These are phyloP conservation scores for Ceratocystiopsis brevicomis DNA, from an alignment of 2,329 filamentous ascomycete genomes.

Conservation along the genomic window DNA sequence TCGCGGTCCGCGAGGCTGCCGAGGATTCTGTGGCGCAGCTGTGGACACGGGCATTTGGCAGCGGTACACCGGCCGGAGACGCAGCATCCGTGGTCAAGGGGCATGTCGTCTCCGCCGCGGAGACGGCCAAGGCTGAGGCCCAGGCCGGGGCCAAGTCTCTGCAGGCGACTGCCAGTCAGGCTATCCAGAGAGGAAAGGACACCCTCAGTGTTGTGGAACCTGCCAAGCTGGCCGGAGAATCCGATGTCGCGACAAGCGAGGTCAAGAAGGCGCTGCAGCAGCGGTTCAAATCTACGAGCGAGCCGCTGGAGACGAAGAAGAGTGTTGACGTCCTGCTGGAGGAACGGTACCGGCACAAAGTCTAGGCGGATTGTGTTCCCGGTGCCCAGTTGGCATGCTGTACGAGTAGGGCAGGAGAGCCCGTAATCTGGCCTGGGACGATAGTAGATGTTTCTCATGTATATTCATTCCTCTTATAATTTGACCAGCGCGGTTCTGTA, in stretches of 20 bases:
- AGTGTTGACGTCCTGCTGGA: constrained; percentile 33
- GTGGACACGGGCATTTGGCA: constrained; percentile 22
- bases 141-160: constrained; percentile 4
- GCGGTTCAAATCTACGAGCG: constrained; percentile 25
- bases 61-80: constrained; percentile 14
- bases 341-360: constrained; percentile 30
- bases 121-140: constrained; percentile 11
- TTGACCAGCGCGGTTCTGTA: background rate
- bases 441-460: too few species aligned
- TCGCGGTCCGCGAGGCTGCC: constrained; percentile 36
- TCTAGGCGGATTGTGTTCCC: background rate
- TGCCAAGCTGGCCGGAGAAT: background rate
- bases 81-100: constrained; percentile 10
- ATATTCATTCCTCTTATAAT: too few species aligned
- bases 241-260: background rate
- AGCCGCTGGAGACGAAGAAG: constrained; percentile 21
- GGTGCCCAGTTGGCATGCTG: constrained; percentile 1
- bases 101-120: constrained; percentile 10
- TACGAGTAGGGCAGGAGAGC: background rate
- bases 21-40: constrained; percentile 30
- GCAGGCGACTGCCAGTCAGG: constrained; percentile 18
- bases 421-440: background rate
- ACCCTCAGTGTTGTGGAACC: constrained; percentile 6
- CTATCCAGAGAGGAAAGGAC: constrained; percentile 23
- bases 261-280: constrained; percentile 32